Evolutionary conservation across 176 grass and related monocot genomes (phyloP).

Genomic region (Oryza glaberrima): DNA sequence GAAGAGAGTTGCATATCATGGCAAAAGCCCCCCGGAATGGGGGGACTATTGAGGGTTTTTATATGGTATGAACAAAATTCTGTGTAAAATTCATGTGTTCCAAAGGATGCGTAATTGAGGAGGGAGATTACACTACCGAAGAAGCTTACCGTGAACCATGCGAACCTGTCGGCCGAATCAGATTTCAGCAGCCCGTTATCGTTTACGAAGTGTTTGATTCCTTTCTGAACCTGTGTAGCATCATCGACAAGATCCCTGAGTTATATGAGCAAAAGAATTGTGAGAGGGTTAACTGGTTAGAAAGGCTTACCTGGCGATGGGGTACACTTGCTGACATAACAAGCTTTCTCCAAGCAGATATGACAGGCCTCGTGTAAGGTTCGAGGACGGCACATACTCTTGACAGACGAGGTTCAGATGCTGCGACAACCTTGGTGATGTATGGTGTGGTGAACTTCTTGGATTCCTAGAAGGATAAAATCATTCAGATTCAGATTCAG

Average conservation of each 20-base stretch:
- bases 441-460: slow-evolving; percentile 20
- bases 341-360: slow-evolving; percentile 5
- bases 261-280: too few species aligned
- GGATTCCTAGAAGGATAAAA: background rate
- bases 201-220: slow-evolving; percentile 2
- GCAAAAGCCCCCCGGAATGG: too few species aligned
- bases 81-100: too few species aligned
- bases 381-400: background rate
- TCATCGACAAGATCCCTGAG: background rate
- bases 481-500: background rate
- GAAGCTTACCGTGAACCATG: slow-evolving; percentile 35
- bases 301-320: slow-evolving; percentile 30
- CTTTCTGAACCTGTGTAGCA: slow-evolving; percentile 39
- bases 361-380: slow-evolving; percentile 15
- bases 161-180: background rate
- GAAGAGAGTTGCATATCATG: too few species aligned
- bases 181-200: background rate
- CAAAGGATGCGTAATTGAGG: background rate
- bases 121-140: too few species aligned
- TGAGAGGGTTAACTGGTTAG: background rate
- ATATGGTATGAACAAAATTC: too few species aligned
- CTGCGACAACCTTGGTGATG: background rate
- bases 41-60: too few species aligned
- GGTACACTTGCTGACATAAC: background rate
- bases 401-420: slow-evolving; percentile 30